These are phyloP conservation scores for Immersiella caudata DNA, from an alignment of 495 filamentous ascomycete species.

Conservation along the genomic window DNA sequence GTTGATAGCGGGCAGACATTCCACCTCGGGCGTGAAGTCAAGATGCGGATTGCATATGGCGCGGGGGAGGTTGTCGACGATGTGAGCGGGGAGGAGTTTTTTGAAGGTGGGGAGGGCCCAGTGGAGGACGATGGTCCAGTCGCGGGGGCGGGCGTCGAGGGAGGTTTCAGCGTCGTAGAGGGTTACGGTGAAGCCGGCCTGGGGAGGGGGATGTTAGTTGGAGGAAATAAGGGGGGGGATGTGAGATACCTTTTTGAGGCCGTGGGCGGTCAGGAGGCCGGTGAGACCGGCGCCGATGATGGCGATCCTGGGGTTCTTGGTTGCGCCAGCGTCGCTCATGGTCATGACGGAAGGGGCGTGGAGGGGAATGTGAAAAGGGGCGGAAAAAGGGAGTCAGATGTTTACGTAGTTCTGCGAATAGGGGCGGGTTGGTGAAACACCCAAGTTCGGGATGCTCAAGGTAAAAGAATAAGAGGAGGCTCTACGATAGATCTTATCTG, in stretches of 20 bases:
- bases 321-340: background rate
- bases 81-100: slow-evolving; percentile 13
- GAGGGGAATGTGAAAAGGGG: background rate
- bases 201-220: background rate
- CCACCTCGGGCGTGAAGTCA: slow-evolving; percentile 37
- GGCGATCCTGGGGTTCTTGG: background rate
- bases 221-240: background rate
- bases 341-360: background rate
- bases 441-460: background rate
- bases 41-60: slow-evolving; percentile 46
- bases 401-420: too few species aligned
- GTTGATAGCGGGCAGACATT: slow-evolving; percentile 49
- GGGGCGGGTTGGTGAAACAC: background rate
- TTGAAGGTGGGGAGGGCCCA: slow-evolving; percentile 23
- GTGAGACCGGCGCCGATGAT: slow-evolving; percentile 11
- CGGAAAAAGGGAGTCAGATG: too few species aligned
- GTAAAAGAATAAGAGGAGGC: background rate
- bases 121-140: slow-evolving; percentile 28
- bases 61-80: slow-evolving; percentile 27
- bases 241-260: slow-evolving; percentile 4
- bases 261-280: slow-evolving; percentile 8
- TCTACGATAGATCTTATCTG: background rate
- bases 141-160: slow-evolving; percentile 17
- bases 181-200: background rate
- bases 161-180: slow-evolving; percentile 3